Evolutionary conservation across 2,329 filamentous ascomycete genomes (phyloP), one percentile per base, ranked within the genome.

Genomic region (Sporothrix pallida): DNA sequence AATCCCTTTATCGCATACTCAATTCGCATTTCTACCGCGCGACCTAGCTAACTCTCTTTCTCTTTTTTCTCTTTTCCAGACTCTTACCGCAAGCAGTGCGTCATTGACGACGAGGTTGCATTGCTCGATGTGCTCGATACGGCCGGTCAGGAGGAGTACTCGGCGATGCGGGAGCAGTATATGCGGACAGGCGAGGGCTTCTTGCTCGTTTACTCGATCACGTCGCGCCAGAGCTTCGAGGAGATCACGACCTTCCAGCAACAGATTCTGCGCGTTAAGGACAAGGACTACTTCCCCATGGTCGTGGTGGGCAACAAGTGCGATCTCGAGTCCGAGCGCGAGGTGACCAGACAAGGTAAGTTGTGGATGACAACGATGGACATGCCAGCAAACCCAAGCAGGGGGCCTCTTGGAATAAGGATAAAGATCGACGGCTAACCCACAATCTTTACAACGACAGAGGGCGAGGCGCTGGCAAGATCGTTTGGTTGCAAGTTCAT

Each of bases 241-340:
- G 96, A 99, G 86, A 98, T 99, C 83, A 92, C 94, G 84, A 97
- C 94, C 68, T 98, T 98, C 85, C 95, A 98, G 84, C 95, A 98
- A 87, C 96, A 99, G 85, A 99, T 99, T 82, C 87, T 99, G 78
- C 88, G 96, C 79, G 96, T 99, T 80, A 99, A 99, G 89, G 96
- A 98, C 87, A 98, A 97, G 90, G 96, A 99, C 85, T 97, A 98
- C 83, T 99, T 99, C 87, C 96, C 96, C 79, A 98, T 99, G 87
- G 97, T 98, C 74, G 93, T 99, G 63, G 96, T 98, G 58, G 96
- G 94, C 79, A 99, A 99, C 90, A 99, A 99, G 88, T 98, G 95
- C 85, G 96, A 99, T 93, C 86, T 99, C 82, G 95, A 98, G 81
- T 87, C 87, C 79, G 95, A 99, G 85, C 90, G 96, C 81, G 93